Base-by-base conservation (phyloP, 495 filamentous ascomycete genomes). In the Lophiotrema nucula region DNA sequence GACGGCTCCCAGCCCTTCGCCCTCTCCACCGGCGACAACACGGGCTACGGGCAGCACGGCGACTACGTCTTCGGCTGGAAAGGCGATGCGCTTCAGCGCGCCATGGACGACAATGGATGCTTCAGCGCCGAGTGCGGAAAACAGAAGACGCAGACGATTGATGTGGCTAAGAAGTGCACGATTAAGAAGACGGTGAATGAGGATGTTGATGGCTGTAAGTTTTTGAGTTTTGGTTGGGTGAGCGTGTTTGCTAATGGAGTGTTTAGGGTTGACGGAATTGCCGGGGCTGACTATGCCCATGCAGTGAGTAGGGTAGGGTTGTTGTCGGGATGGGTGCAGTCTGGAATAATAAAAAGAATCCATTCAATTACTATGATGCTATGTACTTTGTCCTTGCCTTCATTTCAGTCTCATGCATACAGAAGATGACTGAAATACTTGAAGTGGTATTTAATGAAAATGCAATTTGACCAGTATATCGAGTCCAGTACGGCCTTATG, bases 1-100 rank as follows among this genome's bases (percentile, higher is more conserved):
- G 60, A 63, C 35, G 60, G 49, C 56, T 58, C 53, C 19, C 60
- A 63, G 22, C 60, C 60, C 43, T 63, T 63, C 54, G n/a, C 26
- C 39, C 49, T 63, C 47, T 47, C 39, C 48, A 58, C 53, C 5
- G 60, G 60, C 6, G 60, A 63, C 43, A 58, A 45, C n/a, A 63
- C 60, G 4, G 60, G 60, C 1, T 63, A 63, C 25, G 54, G 60
- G 1, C 60, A 63, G 21, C 60, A 63, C 25, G 60, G 45, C 13
- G 54, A 58, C 19, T 58, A 59, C 47, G 60, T 64, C 6, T 64
- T 64, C 45, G 54, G 60, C 38, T 58, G 54, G 60, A 53, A 64
- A 22, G 53, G 26, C 31, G 48, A 64, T 19, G 43, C 48, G 5
- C 60, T 64, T n/a, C 60, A 58, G 43, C 56, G 42, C 23, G 54